These are phyloP conservation scores for Polymyxa betae DNA, from an alignment of 208 protist genomes.

Conservation along the genomic window DNA sequence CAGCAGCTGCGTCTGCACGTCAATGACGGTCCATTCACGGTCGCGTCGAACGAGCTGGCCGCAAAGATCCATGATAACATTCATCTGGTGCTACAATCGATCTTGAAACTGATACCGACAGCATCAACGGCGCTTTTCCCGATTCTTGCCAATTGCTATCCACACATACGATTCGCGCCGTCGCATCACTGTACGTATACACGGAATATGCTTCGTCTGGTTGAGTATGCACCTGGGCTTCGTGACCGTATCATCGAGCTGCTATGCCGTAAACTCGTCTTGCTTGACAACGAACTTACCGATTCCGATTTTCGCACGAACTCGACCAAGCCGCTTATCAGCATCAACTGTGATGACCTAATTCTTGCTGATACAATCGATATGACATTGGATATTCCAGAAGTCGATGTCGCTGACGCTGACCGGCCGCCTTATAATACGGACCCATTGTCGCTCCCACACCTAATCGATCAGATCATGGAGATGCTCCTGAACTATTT, in stretches of 20 bases:
- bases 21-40: background rate
- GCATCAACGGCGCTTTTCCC: slow-evolving; percentile 19
- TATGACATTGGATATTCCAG: background rate
- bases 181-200: background rate
- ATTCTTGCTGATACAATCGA: background rate
- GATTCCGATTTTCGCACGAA: background rate
- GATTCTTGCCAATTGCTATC: background rate
- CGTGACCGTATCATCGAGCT: slow-evolving; percentile 21
- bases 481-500: background rate
- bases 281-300: slow-evolving; percentile 13
- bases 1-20: background rate
- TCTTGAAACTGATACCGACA: background rate
- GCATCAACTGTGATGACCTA: background rate
- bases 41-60: background rate
- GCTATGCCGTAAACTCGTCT: background rate
- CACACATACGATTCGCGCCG: background rate
- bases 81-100: background rate
- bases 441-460: background rate
- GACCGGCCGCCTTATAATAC: background rate
- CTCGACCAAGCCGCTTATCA: background rate
- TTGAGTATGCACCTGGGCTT: background rate
- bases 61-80: background rate
- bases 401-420: background rate
- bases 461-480: background rate
- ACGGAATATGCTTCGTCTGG: background rate